Base-by-base conservation (phyloP, 192 early-diverging fungal species). In the Gonapodya prolifera region DNA sequence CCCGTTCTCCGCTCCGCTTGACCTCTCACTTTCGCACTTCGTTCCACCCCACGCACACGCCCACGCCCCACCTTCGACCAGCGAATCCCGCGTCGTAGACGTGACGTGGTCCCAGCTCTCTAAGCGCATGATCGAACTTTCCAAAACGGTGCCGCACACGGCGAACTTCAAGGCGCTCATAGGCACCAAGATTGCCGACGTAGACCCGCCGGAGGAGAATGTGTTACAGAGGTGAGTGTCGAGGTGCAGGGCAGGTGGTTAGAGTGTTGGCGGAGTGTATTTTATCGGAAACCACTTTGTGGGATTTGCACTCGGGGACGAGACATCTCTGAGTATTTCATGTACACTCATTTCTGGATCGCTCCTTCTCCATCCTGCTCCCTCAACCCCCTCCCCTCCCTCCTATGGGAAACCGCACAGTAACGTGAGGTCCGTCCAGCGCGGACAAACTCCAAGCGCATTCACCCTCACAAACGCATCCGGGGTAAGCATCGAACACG, bases 381-480 rank as follows among this genome's bases (percentile, higher is more conserved):
- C n/a, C n/a, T n/a, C n/a, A n/a, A n/a, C n/a, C n/a, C n/a, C n/a
- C n/a, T n/a, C n/a, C n/a, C n/a, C n/a, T n/a, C n/a, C 45, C 8
- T 61, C 8, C 45, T 61, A 61, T 23, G 23, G 18, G 2, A 32
- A 13, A 29, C 16, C 8, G 16, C 8, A 18, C 8, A 73, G 71
- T 29, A 73, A 73, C 71, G 71, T 73, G 16, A 2, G 18, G 8
- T 2, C 2, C 16, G 71, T 73, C 8, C 71, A 30, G 71, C 71
- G 71, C 8, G 16, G 28, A 2, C 28, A 73, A 73, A 73, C 71
- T 13, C 32, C 71, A 8, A 32, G 28, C 28, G 71, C 71, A 2
- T 73, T 73, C 71, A 73, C 71, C 2, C 28, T 73, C 28, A 73
- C 71, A 2, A 73, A 73, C 31, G 71, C 71, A 2, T 2, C 71